phyloP scores from a whole-genome alignment of 192 early-diverging fungal genomes.

The Rhizophagus clarus region DNA sequence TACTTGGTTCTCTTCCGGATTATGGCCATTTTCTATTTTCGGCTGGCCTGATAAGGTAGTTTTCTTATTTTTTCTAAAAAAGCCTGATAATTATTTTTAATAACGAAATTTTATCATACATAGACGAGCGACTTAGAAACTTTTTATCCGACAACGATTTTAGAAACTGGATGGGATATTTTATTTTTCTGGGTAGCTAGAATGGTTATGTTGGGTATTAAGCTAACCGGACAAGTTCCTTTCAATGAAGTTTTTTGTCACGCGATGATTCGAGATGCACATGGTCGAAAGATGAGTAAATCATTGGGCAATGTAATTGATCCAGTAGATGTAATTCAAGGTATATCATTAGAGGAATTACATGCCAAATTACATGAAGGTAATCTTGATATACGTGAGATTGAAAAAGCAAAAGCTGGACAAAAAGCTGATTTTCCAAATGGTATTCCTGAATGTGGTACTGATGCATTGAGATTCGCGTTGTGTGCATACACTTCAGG shows the following conservation, averaged over 20 bases:
- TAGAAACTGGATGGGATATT: slow-evolving; percentile 99
- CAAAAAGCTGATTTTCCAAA: slow-evolving; percentile 90
- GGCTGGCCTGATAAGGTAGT: slow-evolving; percentile 91
- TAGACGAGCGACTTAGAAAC: slow-evolving; percentile 77
- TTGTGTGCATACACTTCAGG: slow-evolving; percentile 75
- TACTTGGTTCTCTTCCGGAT: slow-evolving; percentile 98
- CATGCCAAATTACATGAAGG: slow-evolving; percentile 77
- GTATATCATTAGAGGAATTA: slow-evolving; percentile 79
- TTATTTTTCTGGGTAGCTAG: slow-evolving; percentile 99
- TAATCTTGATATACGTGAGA: slow-evolving; percentile 90
- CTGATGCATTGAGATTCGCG: slow-evolving; percentile 90
- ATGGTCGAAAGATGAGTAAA: slow-evolving; percentile 99
- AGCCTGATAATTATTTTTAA: neutral
- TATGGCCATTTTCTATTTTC: slow-evolving; percentile 98
- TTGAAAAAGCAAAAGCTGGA: slow-evolving; percentile 82
- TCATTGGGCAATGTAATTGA: slow-evolving; percentile 97
- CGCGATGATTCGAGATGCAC: slow-evolving; percentile 96
- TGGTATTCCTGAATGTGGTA: slow-evolving; percentile 98
- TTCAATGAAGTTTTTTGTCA: slow-evolving; percentile 97
- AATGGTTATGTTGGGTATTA: slow-evolving; percentile 99
- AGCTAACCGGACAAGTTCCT: slow-evolving; percentile 93
- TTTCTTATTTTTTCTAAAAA: neutral
- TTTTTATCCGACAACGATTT: slow-evolving; percentile 89
- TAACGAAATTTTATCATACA: neutral
- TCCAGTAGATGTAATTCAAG: slow-evolving; percentile 95